These are phyloP conservation scores for Cyberlindnera euphorbiiphila DNA, from an alignment of 805 yeast genomes.

Conservation along the genomic window DNA sequence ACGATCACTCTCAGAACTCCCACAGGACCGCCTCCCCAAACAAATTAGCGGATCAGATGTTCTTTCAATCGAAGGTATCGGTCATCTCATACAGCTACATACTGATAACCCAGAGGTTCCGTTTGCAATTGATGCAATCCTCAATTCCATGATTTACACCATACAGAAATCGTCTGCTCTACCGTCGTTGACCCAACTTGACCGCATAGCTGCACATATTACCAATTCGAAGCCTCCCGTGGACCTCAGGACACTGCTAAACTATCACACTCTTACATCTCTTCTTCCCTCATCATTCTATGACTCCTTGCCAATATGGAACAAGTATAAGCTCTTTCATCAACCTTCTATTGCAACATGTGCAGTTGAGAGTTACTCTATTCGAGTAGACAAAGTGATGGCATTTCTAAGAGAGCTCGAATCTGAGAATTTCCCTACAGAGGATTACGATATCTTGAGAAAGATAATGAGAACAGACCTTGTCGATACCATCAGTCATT, in stretches of 20 bases:
- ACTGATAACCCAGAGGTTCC: neutral
- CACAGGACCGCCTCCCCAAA: neutral
- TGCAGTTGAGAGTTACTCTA: conserved; percentile 2
- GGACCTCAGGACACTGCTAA: conserved; percentile 1
- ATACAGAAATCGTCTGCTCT: neutral
- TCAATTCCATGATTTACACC: neutral
- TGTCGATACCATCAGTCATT: conserved; percentile 5
- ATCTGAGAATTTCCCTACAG: neutral
- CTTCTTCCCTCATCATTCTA: conserved; percentile 1
- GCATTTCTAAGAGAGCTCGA: conserved; percentile 7
- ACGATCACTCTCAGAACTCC: neutral
- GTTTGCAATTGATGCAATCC: neutral
- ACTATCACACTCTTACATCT: conserved; percentile 1
- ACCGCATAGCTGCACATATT: neutral
- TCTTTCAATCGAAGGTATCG: neutral
- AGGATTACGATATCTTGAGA: conserved; percentile 3
- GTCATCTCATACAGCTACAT: neutral
- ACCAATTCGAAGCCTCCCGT: neutral
- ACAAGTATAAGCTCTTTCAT: conserved; percentile 4
- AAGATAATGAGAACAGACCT: conserved; percentile 11
- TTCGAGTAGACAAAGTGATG: conserved; percentile 1
- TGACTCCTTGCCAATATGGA: conserved; percentile 1
- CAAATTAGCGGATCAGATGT: too few species aligned
- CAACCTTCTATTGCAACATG: conserved; percentile 5
- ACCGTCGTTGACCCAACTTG: neutral